phyloP scores from a whole-genome alignment of 352 stramenopile genomes.

The Pythium rishiriense region DNA sequence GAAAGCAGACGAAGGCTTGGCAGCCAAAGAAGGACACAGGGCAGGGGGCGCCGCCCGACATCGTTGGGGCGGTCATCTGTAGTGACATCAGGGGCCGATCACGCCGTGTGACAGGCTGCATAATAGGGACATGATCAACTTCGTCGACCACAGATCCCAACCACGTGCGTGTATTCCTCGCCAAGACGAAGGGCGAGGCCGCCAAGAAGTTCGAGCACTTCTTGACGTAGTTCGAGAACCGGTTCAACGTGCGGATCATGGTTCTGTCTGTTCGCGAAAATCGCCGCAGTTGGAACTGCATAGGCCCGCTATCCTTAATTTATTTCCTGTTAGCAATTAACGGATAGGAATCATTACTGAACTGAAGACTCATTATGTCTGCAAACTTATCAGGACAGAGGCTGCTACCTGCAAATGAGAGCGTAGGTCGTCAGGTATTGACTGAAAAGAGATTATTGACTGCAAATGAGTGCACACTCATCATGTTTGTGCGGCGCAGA shows the following conservation, averaged over 20 bases:
- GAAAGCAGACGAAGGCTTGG: constrained; percentile 7
- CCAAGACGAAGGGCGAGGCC: constrained; percentile 18
- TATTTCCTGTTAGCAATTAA: too few relatives aligned
- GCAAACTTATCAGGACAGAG: too few relatives aligned
- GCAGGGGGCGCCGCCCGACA: constrained; percentile 7
- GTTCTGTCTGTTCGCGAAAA: too few relatives aligned
- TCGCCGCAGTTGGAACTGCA: too few relatives aligned
- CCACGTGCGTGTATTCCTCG: constrained; percentile 15
- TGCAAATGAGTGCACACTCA: too few relatives aligned
- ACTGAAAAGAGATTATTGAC: too few relatives aligned
- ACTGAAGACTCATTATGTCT: too few relatives aligned
- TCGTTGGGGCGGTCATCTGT: constrained; percentile 15
- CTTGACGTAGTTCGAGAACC: constrained; percentile 10
- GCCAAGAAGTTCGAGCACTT: constrained; percentile 23
- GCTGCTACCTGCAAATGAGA: too few relatives aligned
- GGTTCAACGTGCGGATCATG: constrained; percentile 12
- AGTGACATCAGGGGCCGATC: constrained; percentile 25
- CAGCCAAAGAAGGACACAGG: constrained; percentile 18
- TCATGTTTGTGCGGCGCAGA: too few relatives aligned
- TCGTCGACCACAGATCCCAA: constrained; percentile 19
- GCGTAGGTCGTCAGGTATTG: too few relatives aligned
- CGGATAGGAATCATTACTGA: too few relatives aligned
- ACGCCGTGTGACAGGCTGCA: background rate
- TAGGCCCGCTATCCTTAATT: too few relatives aligned
- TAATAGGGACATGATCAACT: constrained; percentile 26